Percentiles rank a stretch among this genome's conserved stretches.
Conservation (phyloP, 306 rosid genomes). For the Lathyrus oleraceus region DNA sequence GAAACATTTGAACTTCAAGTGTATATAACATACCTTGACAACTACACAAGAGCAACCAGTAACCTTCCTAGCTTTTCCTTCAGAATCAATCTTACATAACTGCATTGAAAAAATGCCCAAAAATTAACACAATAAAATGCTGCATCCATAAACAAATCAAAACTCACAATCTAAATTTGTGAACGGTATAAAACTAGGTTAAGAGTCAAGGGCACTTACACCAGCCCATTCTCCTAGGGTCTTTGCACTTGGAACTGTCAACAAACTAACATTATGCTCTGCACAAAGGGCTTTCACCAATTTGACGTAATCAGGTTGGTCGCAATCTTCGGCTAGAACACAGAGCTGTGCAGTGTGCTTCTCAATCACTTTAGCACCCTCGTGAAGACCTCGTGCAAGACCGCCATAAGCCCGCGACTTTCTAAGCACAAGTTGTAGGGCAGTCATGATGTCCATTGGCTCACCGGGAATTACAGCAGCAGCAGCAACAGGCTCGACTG, state of each 20-base stretch:
- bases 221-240: constrained; percentile 26
- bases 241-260: constrained; percentile 20
- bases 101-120: neutral
- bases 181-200: neutral
- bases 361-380: constrained; percentile 16
- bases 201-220: neutral
- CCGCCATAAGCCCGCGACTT: constrained; percentile 10
- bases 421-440: constrained; percentile 5
- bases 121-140: neutral
- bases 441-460: constrained; percentile 28
- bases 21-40: neutral
- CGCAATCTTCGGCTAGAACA: constrained; percentile 24
- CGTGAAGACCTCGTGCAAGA: constrained; percentile 24
- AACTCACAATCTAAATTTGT: neutral
- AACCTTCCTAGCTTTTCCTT: constrained; percentile 20
- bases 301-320: constrained; percentile 22
- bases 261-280: constrained; percentile 11
- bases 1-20: neutral
- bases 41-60: constrained; percentile 8
- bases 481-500: constrained; percentile 1
- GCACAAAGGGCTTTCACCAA: constrained; percentile 21
- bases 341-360: constrained; percentile 20
- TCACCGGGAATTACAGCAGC: constrained; percentile 5
- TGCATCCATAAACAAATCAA: neutral
- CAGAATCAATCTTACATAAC: constrained; percentile 18